Base-by-base conservation (phyloP, 2,329 filamentous ascomycete species). In the Exophiala bonariae region DNA sequence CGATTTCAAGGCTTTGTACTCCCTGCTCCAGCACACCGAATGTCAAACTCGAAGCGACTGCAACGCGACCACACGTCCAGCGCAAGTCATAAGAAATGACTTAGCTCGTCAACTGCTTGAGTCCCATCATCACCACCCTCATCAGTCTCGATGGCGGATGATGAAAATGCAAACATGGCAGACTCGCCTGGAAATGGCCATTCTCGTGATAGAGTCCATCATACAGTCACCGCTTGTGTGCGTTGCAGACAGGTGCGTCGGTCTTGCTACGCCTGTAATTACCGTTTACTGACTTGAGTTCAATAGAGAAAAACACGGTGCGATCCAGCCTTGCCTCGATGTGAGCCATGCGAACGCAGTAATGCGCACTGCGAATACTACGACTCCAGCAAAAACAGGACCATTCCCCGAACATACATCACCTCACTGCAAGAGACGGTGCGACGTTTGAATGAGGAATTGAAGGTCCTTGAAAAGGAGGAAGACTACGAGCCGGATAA, bases 341-440 rank as follows among this genome's bases (percentile, higher is more conserved):
- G 93, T 69, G 80, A 89, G 14, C 91, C 92, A 17, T 99, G 93
- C 73, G 90, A 96, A 71, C 82, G 92, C 59, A 91, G 89, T 55
- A 91, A 91, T 61, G 89, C 90, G 22, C 80, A 83, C 51, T 99
- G 93, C 78, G 92, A 96, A 65, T 99, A 97, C 72, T 95, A 87
- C 66, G 93, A 99, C 69, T 89, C 90, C 22, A 79, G 86, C 41
- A 93, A 91, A 66, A 86, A 87, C 54, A 83, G 82, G 61, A 91
- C 87, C 63, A 89, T 97, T 60, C 88, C 89, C 54, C 85, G 93
- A 54, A 87, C 86, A 61, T 97, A 97, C 72, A 93, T 99, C 50
- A 86, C 96, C 52, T 87, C 86, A 59, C 81, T 99, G 18, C 90
- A 96, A 66, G 87, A 95, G 57, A 89, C 83, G 63, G 90, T 96